Percentiles rank a stretch among this genome's conserved stretches.
Evolutionary conservation across 495 filamentous ascomycete genomes (phyloP).

Genomic region (Jackrogersella minutella): DNA sequence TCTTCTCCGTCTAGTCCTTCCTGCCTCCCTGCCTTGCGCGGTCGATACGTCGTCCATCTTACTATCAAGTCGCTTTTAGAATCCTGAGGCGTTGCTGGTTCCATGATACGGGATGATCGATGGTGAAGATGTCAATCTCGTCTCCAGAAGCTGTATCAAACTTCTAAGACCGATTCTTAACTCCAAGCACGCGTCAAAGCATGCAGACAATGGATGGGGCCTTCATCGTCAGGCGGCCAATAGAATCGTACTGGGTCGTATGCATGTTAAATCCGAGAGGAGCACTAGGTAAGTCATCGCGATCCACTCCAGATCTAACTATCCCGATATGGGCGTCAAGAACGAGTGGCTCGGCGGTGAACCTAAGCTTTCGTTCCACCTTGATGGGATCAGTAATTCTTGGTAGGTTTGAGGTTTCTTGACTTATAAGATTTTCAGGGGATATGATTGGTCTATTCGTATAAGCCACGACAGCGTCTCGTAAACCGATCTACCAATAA

Average conservation of each 20-base stretch:
- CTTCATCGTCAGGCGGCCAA: neutral
- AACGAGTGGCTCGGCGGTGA: too few species aligned
- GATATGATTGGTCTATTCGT: too few species aligned
- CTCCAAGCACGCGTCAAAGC: neutral
- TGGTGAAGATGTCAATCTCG: neutral
- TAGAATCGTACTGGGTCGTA: neutral
- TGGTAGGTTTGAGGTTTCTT: too few species aligned
- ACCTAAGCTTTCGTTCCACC: too few species aligned
- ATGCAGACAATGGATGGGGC: neutral
- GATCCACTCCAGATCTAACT: neutral
- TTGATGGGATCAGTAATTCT: too few species aligned
- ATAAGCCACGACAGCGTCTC: too few species aligned
- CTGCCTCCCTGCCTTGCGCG: neutral
- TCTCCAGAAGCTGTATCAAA: neutral
- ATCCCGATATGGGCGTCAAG: neutral
- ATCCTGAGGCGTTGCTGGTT: neutral
- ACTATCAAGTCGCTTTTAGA: too few species aligned
- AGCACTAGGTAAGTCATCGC: neutral
- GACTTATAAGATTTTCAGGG: too few species aligned
- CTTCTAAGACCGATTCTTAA: slow-evolving; percentile 6
- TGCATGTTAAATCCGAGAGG: slow-evolving; percentile 9
- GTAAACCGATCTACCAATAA: too few species aligned
- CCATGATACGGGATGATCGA: neutral
- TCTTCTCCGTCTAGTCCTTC: neutral
- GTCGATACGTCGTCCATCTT: neutral